phyloP scores from a whole-genome alignment of 305 asterid genomes.

The Fraxinus albicans region DNA sequence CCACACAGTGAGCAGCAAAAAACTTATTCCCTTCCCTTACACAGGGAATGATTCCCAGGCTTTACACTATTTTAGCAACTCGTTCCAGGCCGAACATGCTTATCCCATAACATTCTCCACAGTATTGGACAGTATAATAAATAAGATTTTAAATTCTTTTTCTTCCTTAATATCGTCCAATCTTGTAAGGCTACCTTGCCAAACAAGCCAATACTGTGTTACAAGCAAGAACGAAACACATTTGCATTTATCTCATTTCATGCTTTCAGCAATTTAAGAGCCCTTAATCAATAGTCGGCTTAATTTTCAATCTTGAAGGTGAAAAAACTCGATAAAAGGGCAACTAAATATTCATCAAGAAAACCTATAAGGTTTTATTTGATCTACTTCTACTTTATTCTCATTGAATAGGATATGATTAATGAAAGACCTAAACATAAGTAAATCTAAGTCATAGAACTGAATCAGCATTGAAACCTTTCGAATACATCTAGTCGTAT shows the following conservation, averaged over 20 bases:
- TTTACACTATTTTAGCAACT: neutral
- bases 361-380: slow-evolving; percentile 32
- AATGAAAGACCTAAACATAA: slow-evolving; percentile 34
- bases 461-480: slow-evolving; percentile 20
- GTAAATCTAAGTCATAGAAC: slow-evolving; percentile 24
- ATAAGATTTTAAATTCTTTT: neutral
- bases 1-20: neutral
- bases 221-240: neutral
- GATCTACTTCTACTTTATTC: slow-evolving; percentile 36
- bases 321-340: neutral
- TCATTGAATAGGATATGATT: slow-evolving; percentile 26
- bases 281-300: neutral
- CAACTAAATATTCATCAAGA: slow-evolving; percentile 5
- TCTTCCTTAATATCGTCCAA: neutral
- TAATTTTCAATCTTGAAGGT: neutral
- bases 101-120: neutral
- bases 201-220: neutral
- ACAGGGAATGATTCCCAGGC: neutral
- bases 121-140: neutral
- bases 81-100: neutral
- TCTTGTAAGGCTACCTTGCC: neutral
- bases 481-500: slow-evolving; percentile 10
- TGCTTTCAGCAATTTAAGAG: neutral
- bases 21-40: neutral
- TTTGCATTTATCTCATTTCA: neutral